Evolutionary conservation across 495 filamentous ascomycete genomes (phyloP).

Genomic region (Astrocystis sublimbata): DNA sequence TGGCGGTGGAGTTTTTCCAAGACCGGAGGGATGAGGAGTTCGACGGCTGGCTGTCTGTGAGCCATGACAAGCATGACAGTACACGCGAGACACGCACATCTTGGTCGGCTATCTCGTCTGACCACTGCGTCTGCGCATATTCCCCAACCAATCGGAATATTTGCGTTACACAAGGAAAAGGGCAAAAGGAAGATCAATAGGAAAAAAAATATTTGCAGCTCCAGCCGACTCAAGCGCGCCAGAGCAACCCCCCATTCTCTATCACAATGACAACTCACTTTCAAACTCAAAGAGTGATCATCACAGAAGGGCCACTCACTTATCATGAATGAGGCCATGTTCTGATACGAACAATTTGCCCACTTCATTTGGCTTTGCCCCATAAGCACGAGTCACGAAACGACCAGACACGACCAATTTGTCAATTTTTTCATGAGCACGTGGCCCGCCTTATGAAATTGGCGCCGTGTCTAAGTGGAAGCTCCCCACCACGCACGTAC

Average conservation of each 20-base stretch:
- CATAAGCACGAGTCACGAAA: constrained; percentile 8
- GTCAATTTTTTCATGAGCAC: constrained; percentile 1
- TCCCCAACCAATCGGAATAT: constrained; percentile 2
- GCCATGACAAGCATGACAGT: too few relatives aligned
- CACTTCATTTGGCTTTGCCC: not conserved
- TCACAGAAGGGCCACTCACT: not conserved
- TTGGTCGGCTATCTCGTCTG: too few relatives aligned
- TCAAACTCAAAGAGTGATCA: not conserved
- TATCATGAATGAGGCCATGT: not conserved
- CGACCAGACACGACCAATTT: not conserved
- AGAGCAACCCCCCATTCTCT: not conserved
- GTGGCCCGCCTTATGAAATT: constrained; percentile 15
- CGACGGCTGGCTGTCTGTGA: constrained; percentile 20
- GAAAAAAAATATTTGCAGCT: not conserved
- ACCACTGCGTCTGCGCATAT: not conserved
- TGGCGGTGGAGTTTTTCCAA: constrained; percentile 19
- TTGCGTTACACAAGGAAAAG: not conserved
- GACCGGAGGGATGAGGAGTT: constrained; percentile 22
- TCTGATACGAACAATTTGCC: not conserved
- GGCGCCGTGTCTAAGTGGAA: not conserved
- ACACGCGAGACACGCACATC: too few relatives aligned
- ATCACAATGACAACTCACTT: not conserved
- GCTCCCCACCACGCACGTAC: constrained; percentile 5
- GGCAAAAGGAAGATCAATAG: too few relatives aligned
- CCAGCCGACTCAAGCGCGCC: constrained; percentile 14